phyloP scores from a whole-genome alignment of 2,329 filamentous ascomycete genomes.

The Fusarium agapanthi region DNA sequence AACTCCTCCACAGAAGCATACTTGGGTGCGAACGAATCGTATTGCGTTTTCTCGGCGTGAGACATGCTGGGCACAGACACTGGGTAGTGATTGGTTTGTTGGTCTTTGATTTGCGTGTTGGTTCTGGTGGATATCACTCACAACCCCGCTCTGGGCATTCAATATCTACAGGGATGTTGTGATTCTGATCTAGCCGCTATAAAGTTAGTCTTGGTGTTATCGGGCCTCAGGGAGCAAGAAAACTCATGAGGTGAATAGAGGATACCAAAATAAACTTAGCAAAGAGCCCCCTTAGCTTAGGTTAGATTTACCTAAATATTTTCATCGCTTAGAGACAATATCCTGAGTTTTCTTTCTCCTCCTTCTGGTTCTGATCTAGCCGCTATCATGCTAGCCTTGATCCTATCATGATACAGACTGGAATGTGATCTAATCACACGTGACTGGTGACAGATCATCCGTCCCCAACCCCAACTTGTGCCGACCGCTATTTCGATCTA shows the following conservation, averaged over 20 bases:
- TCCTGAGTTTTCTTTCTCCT: no score
- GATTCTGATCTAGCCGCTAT: not conserved
- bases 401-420: not conserved
- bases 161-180: not conserved
- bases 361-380: not conserved
- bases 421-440: not conserved
- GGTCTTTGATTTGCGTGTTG: not conserved
- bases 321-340: no score
- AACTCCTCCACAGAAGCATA: conserved; percentile 3
- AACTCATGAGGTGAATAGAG: no score
- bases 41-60: not conserved
- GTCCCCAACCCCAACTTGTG: not conserved
- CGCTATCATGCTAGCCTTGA: not conserved
- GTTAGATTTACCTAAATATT: no score
- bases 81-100: not conserved
- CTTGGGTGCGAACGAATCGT: not conserved
- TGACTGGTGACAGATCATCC: not conserved
- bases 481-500: not conserved
- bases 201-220: not conserved
- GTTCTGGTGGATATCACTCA: not conserved
- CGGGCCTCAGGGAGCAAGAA: no score
- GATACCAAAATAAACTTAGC: no score
- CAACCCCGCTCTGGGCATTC: not conserved
- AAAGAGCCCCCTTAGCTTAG: no score
- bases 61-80: not conserved